Evolutionary conservation across 2,329 filamentous ascomycete genomes (phyloP).

Genomic region (Purpureocillium lavendulum): DNA sequence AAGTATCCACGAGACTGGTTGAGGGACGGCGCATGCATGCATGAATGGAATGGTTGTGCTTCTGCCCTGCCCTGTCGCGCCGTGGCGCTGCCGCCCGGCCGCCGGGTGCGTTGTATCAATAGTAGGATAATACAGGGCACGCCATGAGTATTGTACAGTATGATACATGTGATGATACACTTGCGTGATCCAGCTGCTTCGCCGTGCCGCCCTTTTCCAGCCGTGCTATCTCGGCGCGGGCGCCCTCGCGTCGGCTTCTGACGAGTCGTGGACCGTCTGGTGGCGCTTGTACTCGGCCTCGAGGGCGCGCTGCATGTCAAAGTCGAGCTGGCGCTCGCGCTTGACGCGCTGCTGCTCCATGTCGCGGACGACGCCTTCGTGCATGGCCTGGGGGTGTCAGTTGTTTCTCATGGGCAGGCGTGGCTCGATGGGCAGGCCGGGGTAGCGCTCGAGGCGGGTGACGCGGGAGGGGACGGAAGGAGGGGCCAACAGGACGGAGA

Average conservation of each 20-base stretch:
- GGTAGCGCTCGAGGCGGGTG: too few species aligned
- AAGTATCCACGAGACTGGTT: not conserved
- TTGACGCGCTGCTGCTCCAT: slow-evolving; percentile 91
- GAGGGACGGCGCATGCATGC: slow-evolving; percentile 12
- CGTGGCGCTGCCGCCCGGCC: slow-evolving; percentile 2
- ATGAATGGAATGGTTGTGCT: slow-evolving; percentile 2
- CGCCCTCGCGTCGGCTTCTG: slow-evolving; percentile 10
- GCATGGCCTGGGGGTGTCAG: slow-evolving; percentile 77
- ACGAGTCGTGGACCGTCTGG: slow-evolving; percentile 59
- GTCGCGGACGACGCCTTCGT: slow-evolving; percentile 86
- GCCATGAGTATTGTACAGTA: slow-evolving; percentile 3
- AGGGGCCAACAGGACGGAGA: not conserved
- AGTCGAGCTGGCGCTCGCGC: slow-evolving; percentile 84
- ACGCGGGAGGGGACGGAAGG: not conserved
- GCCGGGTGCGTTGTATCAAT: slow-evolving; percentile 9
- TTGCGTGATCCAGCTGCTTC: not conserved
- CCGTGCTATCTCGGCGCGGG: slow-evolving; percentile 13
- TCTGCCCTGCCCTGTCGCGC: not conserved
- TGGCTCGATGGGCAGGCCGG: too few species aligned
- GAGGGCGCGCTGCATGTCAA: slow-evolving; percentile 79
- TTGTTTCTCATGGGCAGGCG: too few species aligned
- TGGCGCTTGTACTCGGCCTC: slow-evolving; percentile 87
- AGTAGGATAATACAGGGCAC: slow-evolving; percentile 10
- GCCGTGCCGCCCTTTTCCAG: not conserved
- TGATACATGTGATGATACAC: slow-evolving; percentile 1